Base-by-base conservation (phyloP, 768 basidiomycete genomes). In the Rhizopogon salebrosus region DNA sequence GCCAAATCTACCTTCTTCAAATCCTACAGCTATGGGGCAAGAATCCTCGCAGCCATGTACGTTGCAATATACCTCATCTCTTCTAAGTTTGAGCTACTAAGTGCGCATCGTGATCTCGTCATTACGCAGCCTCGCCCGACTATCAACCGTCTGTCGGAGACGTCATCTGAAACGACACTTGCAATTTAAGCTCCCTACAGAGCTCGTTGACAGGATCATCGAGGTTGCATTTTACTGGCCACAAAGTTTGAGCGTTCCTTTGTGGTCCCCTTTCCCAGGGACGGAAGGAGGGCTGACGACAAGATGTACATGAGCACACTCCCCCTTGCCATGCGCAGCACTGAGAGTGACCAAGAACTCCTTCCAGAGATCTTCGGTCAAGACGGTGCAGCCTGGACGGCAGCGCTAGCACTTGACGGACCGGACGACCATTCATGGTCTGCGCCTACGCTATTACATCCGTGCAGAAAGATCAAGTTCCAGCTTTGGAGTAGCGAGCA, bases 171-270 rank as follows among this genome's bases (percentile, higher is more conserved):
- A 45, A 6, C 24, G n/a, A 45, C 26, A 20, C n/a, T 24, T 45
- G 29, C 8, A 45, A n/a, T 23, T 10, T 20, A 24, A n/a, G 13
- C 42, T 45, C 16, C 42, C 42, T 29, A 3, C 29, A 14, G 42
- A 45, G 42, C 23, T 45, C 9, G 29, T 45, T 1, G 52, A 50
- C 4, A 49, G 52, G 18, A 40, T 57, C n/a, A 23, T 37, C 14
- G 45, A 2, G 65, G 74, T n/a, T 74, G 74, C 6, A 69, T 78
- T 61, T n/a, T 45, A 45, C 42, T 45, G 42, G 42, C 42, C 22
- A 16, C 42, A 45, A 4, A 45, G 42, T n/a, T 49, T 8, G 24
- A 20, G 9, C 2, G 29, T 4, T 1, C 23, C 8, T 8, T n/a
- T 9, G 26, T 14, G 11, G 23, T 45, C 13, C 42, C 42, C 24